Evolutionary conservation across 1,284 basidiomycete genomes (phyloP), one percentile per base, ranked within the genome.

Genomic region (Fomitiporia mediterranea): DNA sequence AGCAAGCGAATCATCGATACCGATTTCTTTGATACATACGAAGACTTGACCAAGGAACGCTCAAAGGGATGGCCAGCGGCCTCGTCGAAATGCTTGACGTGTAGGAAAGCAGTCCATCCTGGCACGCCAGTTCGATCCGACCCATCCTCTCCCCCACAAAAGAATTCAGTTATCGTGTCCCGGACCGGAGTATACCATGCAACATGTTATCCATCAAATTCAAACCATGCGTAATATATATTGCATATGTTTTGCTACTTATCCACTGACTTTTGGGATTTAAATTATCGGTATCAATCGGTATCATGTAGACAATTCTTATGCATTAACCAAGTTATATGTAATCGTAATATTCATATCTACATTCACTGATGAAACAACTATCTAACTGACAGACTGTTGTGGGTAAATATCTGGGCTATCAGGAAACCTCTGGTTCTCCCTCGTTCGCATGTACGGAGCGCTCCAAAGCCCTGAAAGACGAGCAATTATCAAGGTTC

Each of bases 1-100:
- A 90, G 92, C 13, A 91, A 90, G 63, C 84, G 87, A 59, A 75
- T 98, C 23, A 76, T 95, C 38, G 83, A 91, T 62, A 81, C 86
- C 21, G 96, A 98, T 68, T 73, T 95, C 30, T 95, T 89, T 61
- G 81, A 84, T 53, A 81, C 81, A 1, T 74, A 95, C 51, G 83
- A 84, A 38, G 72, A 79, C 55, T 70, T 74, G n/a, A 70, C 74
- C 13, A 71, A 68, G 50, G 77, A 79, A 64, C 75, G 78, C 59
- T 69, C 71, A 46, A 73, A 68, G 48, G 83, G 83, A 17, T 82
- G 82, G 83, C 66, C 72, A n/a, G 65, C 78, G 42, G 63, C 64
- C n/a, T 63, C 42, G 4, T 17, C 42, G 17, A 47, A 35, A 30
- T 60, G 59, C 54, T 28, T 47, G 5, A 47, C n/a, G 4, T 60